Evolutionary conservation across 2,329 filamentous ascomycete genomes (phyloP).

Genomic region (Trichoderma sp.): DNA sequence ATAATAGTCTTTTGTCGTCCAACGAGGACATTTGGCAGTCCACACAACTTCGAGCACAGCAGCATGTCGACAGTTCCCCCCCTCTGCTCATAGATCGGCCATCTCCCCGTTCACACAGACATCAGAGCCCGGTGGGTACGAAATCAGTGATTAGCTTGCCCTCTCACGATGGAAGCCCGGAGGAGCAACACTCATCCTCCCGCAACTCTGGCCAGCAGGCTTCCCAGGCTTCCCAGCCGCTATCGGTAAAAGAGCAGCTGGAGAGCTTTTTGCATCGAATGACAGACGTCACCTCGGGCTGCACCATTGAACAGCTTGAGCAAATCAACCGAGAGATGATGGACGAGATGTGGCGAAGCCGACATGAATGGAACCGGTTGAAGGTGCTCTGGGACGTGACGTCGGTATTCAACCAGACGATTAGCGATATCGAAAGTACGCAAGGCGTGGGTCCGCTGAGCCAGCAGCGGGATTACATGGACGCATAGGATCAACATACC

Average conservation of each 20-base stretch:
- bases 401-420: constrained; percentile 73
- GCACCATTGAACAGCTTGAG: constrained; percentile 90
- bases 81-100: constrained; percentile 40
- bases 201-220: constrained; percentile 35
- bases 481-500: constrained; percentile 18
- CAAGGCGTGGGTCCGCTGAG: constrained; percentile 50
- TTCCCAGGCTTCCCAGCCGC: constrained; percentile 45
- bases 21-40: constrained; percentile 59
- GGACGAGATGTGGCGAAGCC: constrained; percentile 81
- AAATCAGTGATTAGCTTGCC: constrained; percentile 35
- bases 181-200: constrained; percentile 37
- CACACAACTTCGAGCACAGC: constrained; percentile 58
- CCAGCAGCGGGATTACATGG: constrained; percentile 38
- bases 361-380: constrained; percentile 81
- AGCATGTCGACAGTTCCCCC: constrained; percentile 39
- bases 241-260: constrained; percentile 53
- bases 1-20: constrained; percentile 39
- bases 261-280: constrained; percentile 63
- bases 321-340: constrained; percentile 90
- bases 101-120: constrained; percentile 41
- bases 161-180: constrained; percentile 37
- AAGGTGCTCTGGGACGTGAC: constrained; percentile 65
- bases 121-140: constrained; percentile 11
- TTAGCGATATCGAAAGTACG: constrained; percentile 64
- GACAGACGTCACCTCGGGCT: constrained; percentile 69